Conservation (phyloP, 306 rosid species). For the Dalbergia cochinchinensis region DNA sequence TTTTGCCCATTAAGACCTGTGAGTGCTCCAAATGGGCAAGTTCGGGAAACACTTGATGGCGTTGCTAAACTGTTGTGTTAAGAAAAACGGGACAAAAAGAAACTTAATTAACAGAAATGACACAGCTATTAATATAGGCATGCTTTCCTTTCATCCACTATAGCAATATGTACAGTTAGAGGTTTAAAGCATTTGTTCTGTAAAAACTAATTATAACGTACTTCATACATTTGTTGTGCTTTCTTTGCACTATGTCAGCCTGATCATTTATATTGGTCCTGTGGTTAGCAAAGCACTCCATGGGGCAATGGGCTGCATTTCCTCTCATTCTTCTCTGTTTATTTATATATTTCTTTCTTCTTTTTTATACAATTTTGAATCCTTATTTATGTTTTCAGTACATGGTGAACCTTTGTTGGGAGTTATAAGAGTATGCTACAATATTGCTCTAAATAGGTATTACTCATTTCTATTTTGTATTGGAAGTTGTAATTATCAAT, state of each 20-base stretch:
- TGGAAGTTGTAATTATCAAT: constrained; percentile 39
- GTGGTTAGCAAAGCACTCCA: constrained; percentile 34
- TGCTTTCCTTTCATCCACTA: constrained; percentile 12
- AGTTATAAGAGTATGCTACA: constrained; percentile 96
- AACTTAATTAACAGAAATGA: constrained; percentile 18
- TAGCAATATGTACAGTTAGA: constrained; percentile 9
- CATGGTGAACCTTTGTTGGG: constrained; percentile 96
- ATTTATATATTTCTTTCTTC: constrained; percentile 21
- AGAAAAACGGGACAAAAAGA: constrained; percentile 19
- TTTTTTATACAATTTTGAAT: constrained; percentile 15
- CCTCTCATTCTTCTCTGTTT: constrained; percentile 26
- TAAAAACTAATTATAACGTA: constrained; percentile 13
- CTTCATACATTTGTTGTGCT: constrained; percentile 30
- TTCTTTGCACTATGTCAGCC: constrained; percentile 12
- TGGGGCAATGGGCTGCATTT: constrained; percentile 29
- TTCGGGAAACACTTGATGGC: background rate
- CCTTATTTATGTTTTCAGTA: constrained; percentile 62
- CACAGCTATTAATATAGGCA: background rate
- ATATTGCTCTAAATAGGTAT: constrained; percentile 99
- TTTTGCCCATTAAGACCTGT: constrained; percentile 28
- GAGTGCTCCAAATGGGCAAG: constrained; percentile 30
- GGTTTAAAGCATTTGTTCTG: constrained; percentile 17
- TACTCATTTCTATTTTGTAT: constrained; percentile 40
- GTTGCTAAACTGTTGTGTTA: background rate
- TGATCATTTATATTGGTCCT: constrained; percentile 29